phyloP scores from a whole-genome alignment of 768 basidiomycete species.

The Russula earlei region DNA sequence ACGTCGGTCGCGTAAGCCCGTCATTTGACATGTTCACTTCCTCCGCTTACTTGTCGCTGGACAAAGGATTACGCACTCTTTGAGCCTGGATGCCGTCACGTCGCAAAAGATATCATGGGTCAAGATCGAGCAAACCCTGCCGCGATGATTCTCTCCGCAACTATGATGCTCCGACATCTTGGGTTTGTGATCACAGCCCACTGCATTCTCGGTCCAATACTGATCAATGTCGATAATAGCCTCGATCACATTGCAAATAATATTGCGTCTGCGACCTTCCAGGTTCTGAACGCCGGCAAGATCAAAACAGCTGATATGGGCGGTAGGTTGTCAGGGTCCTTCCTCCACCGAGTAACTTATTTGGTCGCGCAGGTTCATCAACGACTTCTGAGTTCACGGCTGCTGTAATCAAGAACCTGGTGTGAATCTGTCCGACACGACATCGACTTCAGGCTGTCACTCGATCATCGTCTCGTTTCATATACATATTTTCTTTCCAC shows the following conservation, averaged over 20 bases:
- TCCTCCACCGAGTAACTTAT: neutral
- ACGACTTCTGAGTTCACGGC: slow-evolving; percentile 94
- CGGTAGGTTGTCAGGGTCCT: slow-evolving; percentile 41
- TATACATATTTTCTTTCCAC: slow-evolving; percentile 11
- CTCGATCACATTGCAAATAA: slow-evolving; percentile 89
- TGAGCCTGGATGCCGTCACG: slow-evolving; percentile 96
- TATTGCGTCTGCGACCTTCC: slow-evolving; percentile 87
- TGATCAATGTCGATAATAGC: slow-evolving; percentile 31
- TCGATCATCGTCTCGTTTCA: slow-evolving; percentile 1
- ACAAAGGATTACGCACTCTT: slow-evolving; percentile 90
- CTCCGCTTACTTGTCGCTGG: neutral
- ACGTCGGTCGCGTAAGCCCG: slow-evolving; percentile 75
- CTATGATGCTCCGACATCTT: slow-evolving; percentile 95
- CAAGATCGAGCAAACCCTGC: slow-evolving; percentile 94
- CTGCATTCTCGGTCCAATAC: slow-evolving; percentile 12
- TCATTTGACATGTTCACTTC: neutral
- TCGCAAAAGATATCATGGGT: slow-evolving; percentile 93
- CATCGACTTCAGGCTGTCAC: neutral
- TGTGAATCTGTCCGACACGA: slow-evolving; percentile 13
- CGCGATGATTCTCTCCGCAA: slow-evolving; percentile 93
- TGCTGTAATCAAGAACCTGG: slow-evolving; percentile 79
- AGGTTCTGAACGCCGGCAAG: slow-evolving; percentile 81
- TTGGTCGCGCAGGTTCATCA: slow-evolving; percentile 52
- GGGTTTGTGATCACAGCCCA: slow-evolving; percentile 46
- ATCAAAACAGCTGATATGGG: slow-evolving; percentile 93